phyloP scores from a whole-genome alignment of 106 monocot species.

The Allium sativum region DNA sequence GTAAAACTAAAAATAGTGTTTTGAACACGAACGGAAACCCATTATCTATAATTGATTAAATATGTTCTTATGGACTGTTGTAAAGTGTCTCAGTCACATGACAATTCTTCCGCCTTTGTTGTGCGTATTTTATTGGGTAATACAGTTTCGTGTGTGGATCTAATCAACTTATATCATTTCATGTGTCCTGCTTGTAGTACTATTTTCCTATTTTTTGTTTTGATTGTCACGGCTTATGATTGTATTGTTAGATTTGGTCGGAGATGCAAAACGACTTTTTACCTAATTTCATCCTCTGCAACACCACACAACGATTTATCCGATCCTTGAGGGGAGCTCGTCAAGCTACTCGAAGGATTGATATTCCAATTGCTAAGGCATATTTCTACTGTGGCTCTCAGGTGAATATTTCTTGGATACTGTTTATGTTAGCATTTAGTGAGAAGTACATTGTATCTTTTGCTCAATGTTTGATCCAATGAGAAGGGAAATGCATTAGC shows the following conservation, averaged over 20 bases:
- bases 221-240: not conserved
- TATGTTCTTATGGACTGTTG: not conserved
- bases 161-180: too few species aligned
- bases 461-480: not conserved
- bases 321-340: conserved; percentile 48
- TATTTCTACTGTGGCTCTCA: conserved; percentile 84
- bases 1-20: too few species aligned
- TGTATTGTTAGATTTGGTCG: conserved; percentile 56
- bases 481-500: not conserved
- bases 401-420: conserved; percentile 25
- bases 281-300: conserved; percentile 89
- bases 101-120: not conserved
- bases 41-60: not conserved
- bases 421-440: not conserved
- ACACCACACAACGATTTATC: conserved; percentile 92
- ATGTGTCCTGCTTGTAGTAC: too few species aligned
- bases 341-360: conserved; percentile 37
- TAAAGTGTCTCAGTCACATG: not conserved
- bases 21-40: too few species aligned
- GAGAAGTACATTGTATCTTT: not conserved
- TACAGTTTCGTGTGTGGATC: not conserved
- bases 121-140: not conserved
- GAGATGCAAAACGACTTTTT: conserved; percentile 98
- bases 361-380: conserved; percentile 38
- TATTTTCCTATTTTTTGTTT: not conserved